Conservation (phyloP, 148 eudicot species). For the Spergularia bocconei region DNA sequence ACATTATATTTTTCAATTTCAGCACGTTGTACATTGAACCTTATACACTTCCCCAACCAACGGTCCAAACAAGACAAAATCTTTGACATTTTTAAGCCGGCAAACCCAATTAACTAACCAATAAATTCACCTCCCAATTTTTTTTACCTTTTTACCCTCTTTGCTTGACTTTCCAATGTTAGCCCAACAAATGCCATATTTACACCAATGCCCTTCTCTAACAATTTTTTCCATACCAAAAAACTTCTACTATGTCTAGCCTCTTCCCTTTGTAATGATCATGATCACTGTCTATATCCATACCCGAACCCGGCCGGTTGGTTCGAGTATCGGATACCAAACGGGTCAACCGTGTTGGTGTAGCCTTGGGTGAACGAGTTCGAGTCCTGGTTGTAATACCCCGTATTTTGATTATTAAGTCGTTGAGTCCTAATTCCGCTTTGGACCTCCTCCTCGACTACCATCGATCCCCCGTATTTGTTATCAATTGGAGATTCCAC, state of each 20-base stretch:
- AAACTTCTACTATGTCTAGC: background rate
- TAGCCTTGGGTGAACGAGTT: slow-evolving; percentile 25
- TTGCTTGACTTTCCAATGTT: slow-evolving; percentile 3
- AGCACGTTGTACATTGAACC: slow-evolving; percentile 26
- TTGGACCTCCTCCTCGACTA: slow-evolving; percentile 53
- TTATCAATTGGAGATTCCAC: slow-evolving; percentile 30
- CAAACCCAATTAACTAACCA: slow-evolving; percentile 12
- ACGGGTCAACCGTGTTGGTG: slow-evolving; percentile 30
- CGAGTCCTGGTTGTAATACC: slow-evolving; percentile 20
- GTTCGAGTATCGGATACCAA: slow-evolving; percentile 35
- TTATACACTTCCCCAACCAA: background rate
- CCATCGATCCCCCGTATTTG: slow-evolving; percentile 11
- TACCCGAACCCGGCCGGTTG: slow-evolving; percentile 27
- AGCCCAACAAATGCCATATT: slow-evolving; percentile 22
- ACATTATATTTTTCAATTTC: slow-evolving; percentile 3
- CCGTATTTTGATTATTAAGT: slow-evolving; percentile 18
- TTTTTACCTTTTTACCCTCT: background rate
- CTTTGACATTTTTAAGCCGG: slow-evolving; percentile 2
- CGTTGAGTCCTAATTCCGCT: slow-evolving; percentile 44
- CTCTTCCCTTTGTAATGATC: background rate
- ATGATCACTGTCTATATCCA: slow-evolving; percentile 19
- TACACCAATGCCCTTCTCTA: slow-evolving; percentile 17
- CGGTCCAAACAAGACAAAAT: slow-evolving; percentile 14
- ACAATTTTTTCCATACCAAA: background rate
- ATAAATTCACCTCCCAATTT: background rate